Percentiles rank a stretch among this genome's conserved stretches.
Evolutionary conservation across 1,284 basidiomycete genomes (phyloP).

Genomic region (Ceratobasidium sp.): DNA sequence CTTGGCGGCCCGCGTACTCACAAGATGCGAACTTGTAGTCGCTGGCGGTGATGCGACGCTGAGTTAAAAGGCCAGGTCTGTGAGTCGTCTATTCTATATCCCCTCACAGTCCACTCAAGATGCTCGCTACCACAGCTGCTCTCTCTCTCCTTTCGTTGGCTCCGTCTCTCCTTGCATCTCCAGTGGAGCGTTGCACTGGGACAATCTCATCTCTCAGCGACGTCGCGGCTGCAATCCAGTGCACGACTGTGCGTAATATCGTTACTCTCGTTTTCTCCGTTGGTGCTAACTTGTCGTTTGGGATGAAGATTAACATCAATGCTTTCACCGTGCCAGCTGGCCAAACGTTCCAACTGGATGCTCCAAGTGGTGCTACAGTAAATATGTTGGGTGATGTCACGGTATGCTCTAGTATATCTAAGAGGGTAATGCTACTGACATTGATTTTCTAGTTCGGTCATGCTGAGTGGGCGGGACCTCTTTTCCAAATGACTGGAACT

Average conservation of each 20-base stretch:
- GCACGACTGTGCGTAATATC: slow-evolving; percentile 21
- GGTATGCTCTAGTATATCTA: neutral
- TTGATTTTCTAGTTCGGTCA: slow-evolving; percentile 57
- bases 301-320: slow-evolving; percentile 44
- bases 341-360: slow-evolving; percentile 58
- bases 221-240: slow-evolving; percentile 45
- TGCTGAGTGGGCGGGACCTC: slow-evolving; percentile 62
- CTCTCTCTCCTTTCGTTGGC: slow-evolving; percentile 28
- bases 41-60: too few species aligned
- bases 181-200: slow-evolving; percentile 46
- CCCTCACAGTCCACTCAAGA: neutral
- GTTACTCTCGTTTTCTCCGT: too few species aligned
- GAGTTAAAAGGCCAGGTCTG: too few species aligned
- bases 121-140: slow-evolving; percentile 21
- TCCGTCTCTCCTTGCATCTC: slow-evolving; percentile 13
- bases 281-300: neutral
- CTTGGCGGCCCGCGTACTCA: too few species aligned
- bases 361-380: slow-evolving; percentile 63
- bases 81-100: neutral
- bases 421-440: too few species aligned
- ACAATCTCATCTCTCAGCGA: slow-evolving; percentile 44
- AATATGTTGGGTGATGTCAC: slow-evolving; percentile 65
- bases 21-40: too few species aligned
- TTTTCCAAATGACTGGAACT: slow-evolving; percentile 55
- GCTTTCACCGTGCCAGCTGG: slow-evolving; percentile 57